These are phyloP conservation scores for Leishmania martiniquensis DNA, from an alignment of 208 protist species.

Conservation along the genomic window DNA sequence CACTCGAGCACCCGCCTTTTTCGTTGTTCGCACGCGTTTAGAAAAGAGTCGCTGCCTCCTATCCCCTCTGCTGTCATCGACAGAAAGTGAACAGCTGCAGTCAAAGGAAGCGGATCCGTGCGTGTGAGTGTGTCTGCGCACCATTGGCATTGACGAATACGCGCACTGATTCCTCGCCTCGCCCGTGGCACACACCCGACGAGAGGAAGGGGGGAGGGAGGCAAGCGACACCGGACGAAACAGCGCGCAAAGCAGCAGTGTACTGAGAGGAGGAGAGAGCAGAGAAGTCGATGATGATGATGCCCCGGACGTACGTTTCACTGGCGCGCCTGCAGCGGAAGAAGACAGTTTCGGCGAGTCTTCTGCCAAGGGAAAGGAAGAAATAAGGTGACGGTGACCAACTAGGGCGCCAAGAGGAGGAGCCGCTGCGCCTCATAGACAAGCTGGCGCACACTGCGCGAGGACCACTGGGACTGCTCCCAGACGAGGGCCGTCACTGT, in stretches of 20 bases:
- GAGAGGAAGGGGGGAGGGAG: neutral
- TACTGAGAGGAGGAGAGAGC: neutral
- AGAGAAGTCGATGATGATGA: no score
- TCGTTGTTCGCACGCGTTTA: neutral
- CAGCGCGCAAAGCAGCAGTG: neutral
- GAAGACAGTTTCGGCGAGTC: neutral
- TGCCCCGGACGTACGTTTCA: neutral
- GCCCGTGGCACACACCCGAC: neutral
- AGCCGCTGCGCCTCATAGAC: slow-evolving; percentile 14
- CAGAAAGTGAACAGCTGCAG: neutral
- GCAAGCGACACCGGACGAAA: neutral
- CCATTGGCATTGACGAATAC: neutral
- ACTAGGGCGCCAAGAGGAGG: slow-evolving; percentile 12
- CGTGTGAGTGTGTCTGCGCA: neutral
- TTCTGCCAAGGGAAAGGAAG: neutral
- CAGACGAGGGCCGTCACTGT: slow-evolving; percentile 23
- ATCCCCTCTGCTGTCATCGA: neutral
- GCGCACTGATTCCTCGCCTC: neutral
- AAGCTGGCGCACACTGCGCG: slow-evolving; percentile 14
- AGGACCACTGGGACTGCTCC: slow-evolving; percentile 6
- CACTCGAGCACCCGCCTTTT: no score
- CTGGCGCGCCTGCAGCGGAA: neutral
- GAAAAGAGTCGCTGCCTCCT: neutral
- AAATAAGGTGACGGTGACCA: no score
- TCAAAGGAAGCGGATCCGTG: neutral